Conservation (phyloP, 768 basidiomycete genomes). For the Butyriboletus loyo region DNA sequence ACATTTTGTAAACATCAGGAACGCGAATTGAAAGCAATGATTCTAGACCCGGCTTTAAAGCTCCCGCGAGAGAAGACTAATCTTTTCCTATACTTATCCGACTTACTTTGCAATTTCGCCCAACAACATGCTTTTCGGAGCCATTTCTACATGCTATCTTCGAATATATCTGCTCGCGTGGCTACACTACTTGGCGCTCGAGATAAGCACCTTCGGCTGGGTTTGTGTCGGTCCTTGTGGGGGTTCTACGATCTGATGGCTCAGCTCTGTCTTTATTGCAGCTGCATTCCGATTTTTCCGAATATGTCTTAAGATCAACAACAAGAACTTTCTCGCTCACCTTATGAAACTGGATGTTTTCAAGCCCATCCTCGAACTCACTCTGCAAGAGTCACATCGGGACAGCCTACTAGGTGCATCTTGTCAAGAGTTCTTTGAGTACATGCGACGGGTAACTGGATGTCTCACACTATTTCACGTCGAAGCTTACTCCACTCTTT, state of each 20-base stretch:
- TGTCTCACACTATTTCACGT: background rate
- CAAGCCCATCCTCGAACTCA: conserved; percentile 78
- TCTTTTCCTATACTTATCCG: conserved; percentile 86
- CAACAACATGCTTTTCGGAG: conserved; percentile 89
- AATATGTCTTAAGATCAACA: conserved; percentile 76
- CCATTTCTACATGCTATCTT: conserved; percentile 85
- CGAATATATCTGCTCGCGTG: conserved; percentile 68
- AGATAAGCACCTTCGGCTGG: conserved; percentile 91
- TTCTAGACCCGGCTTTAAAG: conserved; percentile 48
- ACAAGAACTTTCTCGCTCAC: conserved; percentile 68
- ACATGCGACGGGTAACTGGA: conserved; percentile 74
- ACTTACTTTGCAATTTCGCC: conserved; percentile 85
- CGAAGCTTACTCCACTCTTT: conserved; percentile 3
- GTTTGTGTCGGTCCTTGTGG: conserved; percentile 44
- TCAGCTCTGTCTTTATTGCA: conserved; percentile 30
- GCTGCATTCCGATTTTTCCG: conserved; percentile 93
- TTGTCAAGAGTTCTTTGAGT: conserved; percentile 94
- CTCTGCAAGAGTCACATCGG: conserved; percentile 74
- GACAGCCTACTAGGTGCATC: conserved; percentile 94
- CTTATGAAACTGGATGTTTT: conserved; percentile 84
- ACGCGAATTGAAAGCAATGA: background rate
- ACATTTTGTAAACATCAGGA: background rate
- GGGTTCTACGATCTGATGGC: conserved; percentile 9
- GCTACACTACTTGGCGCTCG: conserved; percentile 74
- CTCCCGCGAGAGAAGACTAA: conserved; percentile 75